Evolutionary conservation across 2,329 filamentous ascomycete species (phyloP).

Genomic region (Fusarium siculi): DNA sequence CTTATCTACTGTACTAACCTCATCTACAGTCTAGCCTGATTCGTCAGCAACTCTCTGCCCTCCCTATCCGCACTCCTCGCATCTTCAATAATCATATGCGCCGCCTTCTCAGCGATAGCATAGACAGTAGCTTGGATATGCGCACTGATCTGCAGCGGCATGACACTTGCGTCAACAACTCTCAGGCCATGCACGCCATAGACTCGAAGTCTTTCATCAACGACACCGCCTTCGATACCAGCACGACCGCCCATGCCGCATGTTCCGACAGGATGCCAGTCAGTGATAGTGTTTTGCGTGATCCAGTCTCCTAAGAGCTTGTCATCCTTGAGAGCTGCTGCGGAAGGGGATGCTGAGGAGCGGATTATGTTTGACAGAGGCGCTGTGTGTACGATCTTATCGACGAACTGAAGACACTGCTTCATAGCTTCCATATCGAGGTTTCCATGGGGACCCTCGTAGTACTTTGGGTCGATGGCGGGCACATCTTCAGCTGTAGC

Average conservation of each 20-base stretch:
- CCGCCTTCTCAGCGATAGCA: conserved; percentile 49
- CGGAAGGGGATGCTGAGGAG: conserved; percentile 40
- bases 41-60: not conserved
- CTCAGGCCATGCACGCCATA: conserved; percentile 45
- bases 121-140: conserved; percentile 51
- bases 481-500: conserved; percentile 44
- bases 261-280: conserved; percentile 55
- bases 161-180: conserved; percentile 46
- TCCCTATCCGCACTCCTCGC: not conserved
- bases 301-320: conserved; percentile 42
- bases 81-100: conserved; percentile 42
- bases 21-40: conserved; percentile 9
- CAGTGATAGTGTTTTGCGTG: conserved; percentile 44
- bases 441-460: conserved; percentile 50
- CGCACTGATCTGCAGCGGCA: conserved; percentile 44
- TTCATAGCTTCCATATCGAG: conserved; percentile 58
- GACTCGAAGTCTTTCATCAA: conserved; percentile 45
- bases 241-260: conserved; percentile 48
- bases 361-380: conserved; percentile 54
- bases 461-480: conserved; percentile 57
- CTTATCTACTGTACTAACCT: not conserved
- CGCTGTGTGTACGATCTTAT: conserved; percentile 51
- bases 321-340: conserved; percentile 25
- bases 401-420: conserved; percentile 52
- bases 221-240: conserved; percentile 47